Base-by-base conservation (phyloP, 2,329 filamentous ascomycete species). In the Phaeomoniella chlamydospora region DNA sequence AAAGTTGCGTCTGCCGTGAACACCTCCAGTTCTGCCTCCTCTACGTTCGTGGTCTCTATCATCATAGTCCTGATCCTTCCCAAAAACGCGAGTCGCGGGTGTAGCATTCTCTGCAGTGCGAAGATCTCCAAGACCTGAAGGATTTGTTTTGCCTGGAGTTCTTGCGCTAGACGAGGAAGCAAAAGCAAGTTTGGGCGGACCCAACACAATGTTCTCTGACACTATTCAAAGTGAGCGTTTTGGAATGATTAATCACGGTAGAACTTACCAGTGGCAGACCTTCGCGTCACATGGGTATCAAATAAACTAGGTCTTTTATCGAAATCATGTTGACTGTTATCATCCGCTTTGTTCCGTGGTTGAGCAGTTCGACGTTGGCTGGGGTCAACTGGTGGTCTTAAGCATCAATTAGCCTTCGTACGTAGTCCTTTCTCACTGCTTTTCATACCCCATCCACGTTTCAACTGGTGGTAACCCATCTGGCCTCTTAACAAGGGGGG, bases 401-500 rank as follows among this genome's bases (percentile, higher is more conserved):
- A 36, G 30, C 16, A 33, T 41, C 15, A 33, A 38, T 51, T 37
- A 48, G 42, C 35, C 29, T 34, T 22, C 15, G 9, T 37, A n/a
- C n/a, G 13, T 19, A n/a, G 18, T 34, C 22, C 34, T 36, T 33
- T 14, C 38, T 37, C 42, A 33, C 31, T 19, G 29, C 29, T 33
- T 16, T 16, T 29, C 38, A 45, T 67, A 93, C 81, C 88, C 86
- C 85, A 94, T 93, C 87, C 87, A 96, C 66, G 93, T 84, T 62
- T 93, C 85, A 43, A 80, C 72, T 16, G 85, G 80, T 45, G 86
- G 87, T 32, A 94, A 70, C 44, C 70, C 72, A 43, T 78, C 65
- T 33, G 88, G 88, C 59, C 83, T 92, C 48, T 71, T 65, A 52
- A 86, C 86, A 56, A 94, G 67, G 45, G 86, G 86, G 44, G 88